Percentiles rank a stretch among this genome's conserved stretches.
These are phyloP conservation scores for Phellopilus nigrolimitatus DNA, from an alignment of 1,284 basidiomycete genomes.

Conservation along the genomic window DNA sequence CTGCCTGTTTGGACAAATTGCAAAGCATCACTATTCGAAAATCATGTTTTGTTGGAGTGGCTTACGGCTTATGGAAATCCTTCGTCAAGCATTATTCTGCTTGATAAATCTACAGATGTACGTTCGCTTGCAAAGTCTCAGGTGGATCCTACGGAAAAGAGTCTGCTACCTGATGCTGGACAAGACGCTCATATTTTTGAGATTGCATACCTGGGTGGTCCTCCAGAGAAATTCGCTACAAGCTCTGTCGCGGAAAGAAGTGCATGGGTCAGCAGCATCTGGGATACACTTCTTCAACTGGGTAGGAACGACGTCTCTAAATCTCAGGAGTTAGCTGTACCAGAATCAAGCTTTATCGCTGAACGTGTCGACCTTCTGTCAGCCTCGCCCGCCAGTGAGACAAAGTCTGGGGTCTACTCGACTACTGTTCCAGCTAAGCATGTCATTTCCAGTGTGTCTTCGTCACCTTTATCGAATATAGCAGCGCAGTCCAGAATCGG, in stretches of 20 bases:
- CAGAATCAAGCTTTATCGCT: background rate
- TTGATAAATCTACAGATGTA: slow-evolving; percentile 55
- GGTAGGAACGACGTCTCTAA: slow-evolving; percentile 28
- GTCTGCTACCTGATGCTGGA: slow-evolving; percentile 35
- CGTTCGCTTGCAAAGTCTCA: slow-evolving; percentile 47
- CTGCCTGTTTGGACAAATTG: slow-evolving; percentile 52
- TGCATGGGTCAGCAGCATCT: slow-evolving; percentile 66
- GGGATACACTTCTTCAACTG: slow-evolving; percentile 54
- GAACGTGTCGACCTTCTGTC: background rate
- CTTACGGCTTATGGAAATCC: slow-evolving; percentile 40
- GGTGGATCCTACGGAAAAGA: slow-evolving; percentile 39
- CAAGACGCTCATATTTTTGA: slow-evolving; percentile 51
- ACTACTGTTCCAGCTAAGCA: background rate
- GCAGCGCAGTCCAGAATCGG: background rate
- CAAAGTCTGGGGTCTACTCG: background rate
- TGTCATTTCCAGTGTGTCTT: background rate
- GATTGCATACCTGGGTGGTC: slow-evolving; percentile 48
- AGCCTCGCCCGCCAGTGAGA: background rate
- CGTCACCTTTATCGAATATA: background rate
- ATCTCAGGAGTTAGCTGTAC: background rate
- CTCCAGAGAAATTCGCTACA: slow-evolving; percentile 56
- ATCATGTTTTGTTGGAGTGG: slow-evolving; percentile 46
- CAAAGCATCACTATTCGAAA: slow-evolving; percentile 42
- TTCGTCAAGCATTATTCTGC: slow-evolving; percentile 41
- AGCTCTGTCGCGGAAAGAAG: slow-evolving; percentile 57